phyloP scores from a whole-genome alignment of 140 eudicot genomes.

The Senecio squalidus region DNA sequence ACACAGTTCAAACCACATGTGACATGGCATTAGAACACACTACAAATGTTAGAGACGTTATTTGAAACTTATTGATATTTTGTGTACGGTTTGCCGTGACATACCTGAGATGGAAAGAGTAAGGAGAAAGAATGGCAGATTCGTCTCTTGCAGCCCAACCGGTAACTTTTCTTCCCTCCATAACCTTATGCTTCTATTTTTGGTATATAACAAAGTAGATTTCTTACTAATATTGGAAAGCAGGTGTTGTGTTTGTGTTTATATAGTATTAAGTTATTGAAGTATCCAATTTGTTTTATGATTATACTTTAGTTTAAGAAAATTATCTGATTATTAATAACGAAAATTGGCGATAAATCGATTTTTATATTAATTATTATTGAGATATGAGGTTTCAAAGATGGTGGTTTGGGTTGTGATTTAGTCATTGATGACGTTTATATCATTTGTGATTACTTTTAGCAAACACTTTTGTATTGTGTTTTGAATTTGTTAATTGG shows the following conservation, averaged over 20 bases:
- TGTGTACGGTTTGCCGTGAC: not conserved
- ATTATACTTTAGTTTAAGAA: too few relatives aligned
- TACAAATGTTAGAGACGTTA: not conserved
- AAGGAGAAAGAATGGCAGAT: slow-evolving; percentile 50
- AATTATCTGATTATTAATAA: too few relatives aligned
- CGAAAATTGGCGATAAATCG: too few relatives aligned
- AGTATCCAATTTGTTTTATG: not conserved
- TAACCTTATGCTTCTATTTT: slow-evolving; percentile 16
- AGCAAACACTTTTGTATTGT: slow-evolving; percentile 1
- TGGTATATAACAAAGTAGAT: not conserved
- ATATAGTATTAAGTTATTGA: not conserved
- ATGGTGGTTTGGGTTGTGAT: slow-evolving; percentile 10
- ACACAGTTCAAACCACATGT: slow-evolving; percentile 10
- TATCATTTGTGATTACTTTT: too few relatives aligned
- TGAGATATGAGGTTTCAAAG: too few relatives aligned
- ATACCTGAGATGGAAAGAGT: slow-evolving; percentile 45
- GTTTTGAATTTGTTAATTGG: not conserved
- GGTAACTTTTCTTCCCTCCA: slow-evolving; percentile 50
- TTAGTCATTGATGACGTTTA: slow-evolving; percentile 24
- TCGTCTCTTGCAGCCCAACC: slow-evolving; percentile 65
- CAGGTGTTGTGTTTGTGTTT: not conserved
- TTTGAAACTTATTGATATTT: not conserved
- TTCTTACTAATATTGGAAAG: not conserved
- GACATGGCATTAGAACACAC: not conserved
- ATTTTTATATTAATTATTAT: too few relatives aligned